Evolutionary conservation across 139 green algal species (phyloP).

Genomic region (Nannochloris sp.): DNA sequence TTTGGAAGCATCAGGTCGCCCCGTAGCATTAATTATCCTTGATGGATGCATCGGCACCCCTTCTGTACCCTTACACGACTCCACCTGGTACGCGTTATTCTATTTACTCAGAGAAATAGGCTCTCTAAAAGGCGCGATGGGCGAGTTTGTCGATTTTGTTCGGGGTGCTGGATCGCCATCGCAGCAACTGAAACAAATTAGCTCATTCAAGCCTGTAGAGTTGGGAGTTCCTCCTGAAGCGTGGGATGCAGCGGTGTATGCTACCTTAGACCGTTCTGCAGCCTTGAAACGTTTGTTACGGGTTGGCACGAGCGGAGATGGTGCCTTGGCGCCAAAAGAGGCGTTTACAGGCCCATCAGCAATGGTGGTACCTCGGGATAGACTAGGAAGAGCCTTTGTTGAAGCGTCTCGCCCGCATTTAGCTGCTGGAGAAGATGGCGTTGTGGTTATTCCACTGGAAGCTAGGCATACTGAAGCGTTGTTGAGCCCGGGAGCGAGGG

Average conservation of each 20-base stretch:
- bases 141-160: slow-evolving; percentile 43
- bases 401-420: slow-evolving; percentile 21
- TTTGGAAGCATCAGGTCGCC: slow-evolving; percentile 21
- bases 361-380: slow-evolving; percentile 47
- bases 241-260: slow-evolving; percentile 38
- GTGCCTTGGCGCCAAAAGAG: not conserved
- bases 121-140: slow-evolving; percentile 25
- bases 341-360: slow-evolving; percentile 42
- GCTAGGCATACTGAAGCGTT: slow-evolving; percentile 34
- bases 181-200: slow-evolving; percentile 33
- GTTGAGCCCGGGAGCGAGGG: not conserved
- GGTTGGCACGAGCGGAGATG: not conserved
- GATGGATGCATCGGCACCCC: slow-evolving; percentile 44
- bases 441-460: slow-evolving; percentile 24
- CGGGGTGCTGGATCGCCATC: slow-evolving; percentile 12
- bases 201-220: slow-evolving; percentile 24
- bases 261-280: slow-evolving; percentile 26
- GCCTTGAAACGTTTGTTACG: slow-evolving; percentile 19
- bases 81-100: slow-evolving; percentile 44
- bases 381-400: slow-evolving; percentile 40
- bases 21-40: slow-evolving; percentile 48
- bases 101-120: slow-evolving; percentile 41
- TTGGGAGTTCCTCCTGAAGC: slow-evolving; percentile 20
- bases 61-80: slow-evolving; percentile 26
- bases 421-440: not conserved